Conservation (phyloP, 1,139 yeast species). For the Waltiozyma solani region DNA sequence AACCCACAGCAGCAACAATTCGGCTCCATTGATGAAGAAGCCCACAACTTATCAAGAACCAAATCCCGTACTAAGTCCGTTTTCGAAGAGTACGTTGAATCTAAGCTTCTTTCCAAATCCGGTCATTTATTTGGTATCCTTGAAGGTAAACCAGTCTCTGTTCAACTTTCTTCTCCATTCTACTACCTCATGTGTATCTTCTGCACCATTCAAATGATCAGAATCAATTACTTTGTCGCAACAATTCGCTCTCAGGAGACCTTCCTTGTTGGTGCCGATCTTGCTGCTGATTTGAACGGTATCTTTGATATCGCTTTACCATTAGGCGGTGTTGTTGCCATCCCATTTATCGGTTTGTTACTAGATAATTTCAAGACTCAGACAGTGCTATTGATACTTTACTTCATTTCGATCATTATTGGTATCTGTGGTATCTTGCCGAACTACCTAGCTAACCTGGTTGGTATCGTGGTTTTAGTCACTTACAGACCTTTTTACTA, state of each 20-base stretch:
- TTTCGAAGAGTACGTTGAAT: slow-evolving; percentile 53
- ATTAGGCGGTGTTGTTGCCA: slow-evolving; percentile 73
- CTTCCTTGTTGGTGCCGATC: slow-evolving; percentile 45
- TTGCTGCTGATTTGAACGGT: slow-evolving; percentile 52
- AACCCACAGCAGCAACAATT: background rate
- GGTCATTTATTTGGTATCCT: slow-evolving; percentile 83
- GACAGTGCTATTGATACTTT: slow-evolving; percentile 42
- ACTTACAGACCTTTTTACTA: slow-evolving; percentile 85
- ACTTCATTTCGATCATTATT: slow-evolving; percentile 43
- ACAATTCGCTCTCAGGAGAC: slow-evolving; percentile 74
- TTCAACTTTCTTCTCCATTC: slow-evolving; percentile 72
- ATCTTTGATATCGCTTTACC: slow-evolving; percentile 83
- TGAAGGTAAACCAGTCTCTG: slow-evolving; percentile 51
- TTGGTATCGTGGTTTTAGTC: slow-evolving; percentile 65
- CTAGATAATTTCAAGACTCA: slow-evolving; percentile 67
- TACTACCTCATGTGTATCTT: slow-evolving; percentile 66
- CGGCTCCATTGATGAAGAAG: background rate
- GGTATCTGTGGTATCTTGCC: slow-evolving; percentile 61
- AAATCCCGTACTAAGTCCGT: slow-evolving; percentile 34
- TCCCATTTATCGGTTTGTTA: slow-evolving; percentile 79
- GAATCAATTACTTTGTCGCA: slow-evolving; percentile 88
- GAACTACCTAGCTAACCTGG: slow-evolving; percentile 40
- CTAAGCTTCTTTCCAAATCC: slow-evolving; percentile 39
- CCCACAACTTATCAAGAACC: slow-evolving; percentile 8
- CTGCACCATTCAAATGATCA: slow-evolving; percentile 79